Conservation (phyloP, 306 rosid genomes). For the Cicer arietinum region DNA sequence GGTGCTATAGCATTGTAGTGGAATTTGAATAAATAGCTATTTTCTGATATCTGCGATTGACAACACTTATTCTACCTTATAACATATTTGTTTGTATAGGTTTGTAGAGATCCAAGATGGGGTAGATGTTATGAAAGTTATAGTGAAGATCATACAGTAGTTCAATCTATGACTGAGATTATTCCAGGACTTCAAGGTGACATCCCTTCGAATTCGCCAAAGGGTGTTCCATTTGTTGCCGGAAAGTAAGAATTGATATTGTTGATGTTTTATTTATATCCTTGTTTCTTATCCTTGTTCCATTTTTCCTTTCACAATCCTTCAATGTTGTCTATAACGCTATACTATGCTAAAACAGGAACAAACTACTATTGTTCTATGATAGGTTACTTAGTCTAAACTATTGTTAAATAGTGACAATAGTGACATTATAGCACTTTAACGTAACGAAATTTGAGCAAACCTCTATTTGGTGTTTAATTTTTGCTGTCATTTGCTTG, state of each 20-base stretch:
- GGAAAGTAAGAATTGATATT: conserved; percentile 46
- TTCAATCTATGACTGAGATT: conserved; percentile 48
- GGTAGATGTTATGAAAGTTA: conserved; percentile 55
- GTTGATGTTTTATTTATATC: not conserved
- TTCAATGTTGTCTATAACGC: too few species aligned
- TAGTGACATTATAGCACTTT: too few species aligned
- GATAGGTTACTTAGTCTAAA: too few species aligned
- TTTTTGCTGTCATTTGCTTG: not conserved
- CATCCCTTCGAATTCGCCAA: conserved; percentile 37
- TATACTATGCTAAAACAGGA: too few species aligned
- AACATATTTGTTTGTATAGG: conserved; percentile 28
- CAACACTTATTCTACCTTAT: not conserved
- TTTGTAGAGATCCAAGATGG: conserved; percentile 57
- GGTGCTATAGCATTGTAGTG: too few species aligned
- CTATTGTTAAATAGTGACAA: too few species aligned
- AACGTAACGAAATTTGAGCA: too few species aligned
- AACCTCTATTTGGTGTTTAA: not conserved
- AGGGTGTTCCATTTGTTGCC: conserved; percentile 49
- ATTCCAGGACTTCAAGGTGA: conserved; percentile 53
- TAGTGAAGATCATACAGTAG: conserved; percentile 50
- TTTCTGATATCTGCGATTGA: too few species aligned
- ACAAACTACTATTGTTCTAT: too few species aligned
- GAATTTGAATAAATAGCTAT: too few species aligned
- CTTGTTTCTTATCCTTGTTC: not conserved
- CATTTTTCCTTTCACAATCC: not conserved